A percentile compares a stretch with the other conserved stretches of the same genome.
Evolutionary conservation across 75 land plant species (phyloP).

Genomic region (Pseudotsuga menziesii): DNA sequence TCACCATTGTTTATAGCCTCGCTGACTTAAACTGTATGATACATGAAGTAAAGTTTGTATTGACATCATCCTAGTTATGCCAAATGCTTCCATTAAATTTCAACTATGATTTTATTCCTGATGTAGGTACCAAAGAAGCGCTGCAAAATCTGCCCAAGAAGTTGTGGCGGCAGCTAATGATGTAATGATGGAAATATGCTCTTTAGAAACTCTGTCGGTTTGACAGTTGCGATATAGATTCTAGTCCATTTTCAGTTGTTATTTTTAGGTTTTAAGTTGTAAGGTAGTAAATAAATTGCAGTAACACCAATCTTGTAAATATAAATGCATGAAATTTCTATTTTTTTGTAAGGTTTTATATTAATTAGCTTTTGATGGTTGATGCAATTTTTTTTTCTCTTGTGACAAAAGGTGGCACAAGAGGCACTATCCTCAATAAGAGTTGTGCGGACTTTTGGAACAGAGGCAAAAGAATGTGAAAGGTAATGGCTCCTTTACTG

Average conservation of each 20-base stretch:
- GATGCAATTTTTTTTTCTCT: not conserved
- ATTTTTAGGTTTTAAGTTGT: too few relatives aligned
- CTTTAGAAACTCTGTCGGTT: not conserved
- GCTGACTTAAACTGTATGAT: not conserved
- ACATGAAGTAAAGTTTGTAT: not conserved
- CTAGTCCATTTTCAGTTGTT: too few relatives aligned
- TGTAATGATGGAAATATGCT: conserved; percentile 19
- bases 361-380: not conserved
- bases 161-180: conserved; percentile 84
- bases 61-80: not conserved
- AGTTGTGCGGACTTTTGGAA: conserved; percentile 88
- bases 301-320: not conserved
- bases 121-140: conserved; percentile 72
- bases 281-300: too few relatives aligned
- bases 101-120: not conserved
- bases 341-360: not conserved
- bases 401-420: conserved; percentile 63
- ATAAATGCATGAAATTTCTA: not conserved
- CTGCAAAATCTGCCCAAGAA: conserved; percentile 75
- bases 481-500: conserved; percentile 30
- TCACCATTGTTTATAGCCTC: not conserved
- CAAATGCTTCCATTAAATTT: not conserved
- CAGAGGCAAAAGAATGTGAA: conserved; percentile 69
- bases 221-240: too few relatives aligned
- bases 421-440: conserved; percentile 80